Base-by-base conservation (phyloP, 2,329 filamentous ascomycete species). In the Sporothrix variecibatus region DNA sequence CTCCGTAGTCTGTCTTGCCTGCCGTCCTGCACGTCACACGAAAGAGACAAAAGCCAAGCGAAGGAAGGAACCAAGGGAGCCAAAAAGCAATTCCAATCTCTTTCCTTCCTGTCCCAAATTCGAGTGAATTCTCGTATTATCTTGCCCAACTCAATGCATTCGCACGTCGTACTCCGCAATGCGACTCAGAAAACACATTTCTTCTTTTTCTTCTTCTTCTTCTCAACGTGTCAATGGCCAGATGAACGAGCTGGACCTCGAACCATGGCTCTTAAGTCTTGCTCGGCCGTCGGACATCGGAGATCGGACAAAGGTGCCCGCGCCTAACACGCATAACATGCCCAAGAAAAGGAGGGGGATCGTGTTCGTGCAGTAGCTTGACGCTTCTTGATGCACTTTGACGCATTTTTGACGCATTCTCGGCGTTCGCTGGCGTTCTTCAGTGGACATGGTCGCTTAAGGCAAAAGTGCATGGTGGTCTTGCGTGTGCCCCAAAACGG, bases 291-390 rank as follows among this genome's bases (percentile, higher is more conserved):
- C 28, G 46, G 40, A 1, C 40, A 51, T 68, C 64, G 64, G 67
- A 69, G 26, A 56, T 69, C 67, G 67, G 46, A 56, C 28, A 38
- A 69, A 38, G 60, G n/a, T 64, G 20, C 4, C 60, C 60, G 34
- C 60, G 60, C 11, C 11, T 65, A 65, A 23, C 3, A 43, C n/a
- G n/a, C 28, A 28, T 20, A n/a, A n/a, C 20, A 56, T n/a, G 51
- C 51, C 28, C 34, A 43, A 12, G 34, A 31, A 40, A 40, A 38
- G 38, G n/a, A 43, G 60, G 34, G 11, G 20, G 34, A 23, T 43
- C 60, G 34, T 65, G n/a, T 46, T 65, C 62, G 62, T 65, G 62
- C 62, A 46, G 62, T 65, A 65, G 58, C 34, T 23, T n/a, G 58
- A 26, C 17, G n/a, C n/a, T 7, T 7, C 23, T 12, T 58, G 26